Evolutionary conservation across 768 basidiomycete species (phyloP), one percentile per base, ranked within the genome.

Genomic region (Hypholoma fasciculare): DNA sequence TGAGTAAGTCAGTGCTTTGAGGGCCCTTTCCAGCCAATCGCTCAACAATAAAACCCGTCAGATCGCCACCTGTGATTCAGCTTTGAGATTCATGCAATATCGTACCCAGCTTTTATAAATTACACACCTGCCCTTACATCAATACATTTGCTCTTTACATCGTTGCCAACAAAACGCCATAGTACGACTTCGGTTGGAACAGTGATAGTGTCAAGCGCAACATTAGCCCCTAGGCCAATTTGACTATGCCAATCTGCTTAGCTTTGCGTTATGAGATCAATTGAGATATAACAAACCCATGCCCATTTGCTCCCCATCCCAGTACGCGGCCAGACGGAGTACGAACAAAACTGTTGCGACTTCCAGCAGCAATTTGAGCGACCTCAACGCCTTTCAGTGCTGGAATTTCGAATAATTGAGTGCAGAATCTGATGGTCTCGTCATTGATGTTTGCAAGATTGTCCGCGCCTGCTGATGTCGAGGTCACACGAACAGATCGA

Each of bases 301-400:
- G 89, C 61, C 91, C 87, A 68, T 97, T 96, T 1, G 92, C 92
- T 46, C 95, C 95, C 85, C 91, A 96, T 0, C 87, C 92, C 17
- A 98, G 80, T 9, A 96, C 90, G 54, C 85, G 78, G 1, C 94
- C 95, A 2, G 76, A 72, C 3, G 62, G 57, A 0, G 92, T 93
- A 23, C 85, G 77, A 9, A 80, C 87, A 66, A 92, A 93, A 65
- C 90, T 94, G 48, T 82, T 86, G 54, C 86, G 79, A 39, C 78
- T 76, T 2, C 92, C 92, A 23, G 93, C 83, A 27, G 86, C 86
- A 44, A 94, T 77, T 70, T 92, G 87, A 17, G 78, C 81, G 44
- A 91, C 76, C 20, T 82, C 69, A 5, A 94, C 71, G 1, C 82
- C 88, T 49, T 73, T 77, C 23, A 97, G 73, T 3, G 87, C 80